These are phyloP conservation scores for Peronospora destructor DNA, from an alignment of 352 stramenopile species.

Conservation along the genomic window DNA sequence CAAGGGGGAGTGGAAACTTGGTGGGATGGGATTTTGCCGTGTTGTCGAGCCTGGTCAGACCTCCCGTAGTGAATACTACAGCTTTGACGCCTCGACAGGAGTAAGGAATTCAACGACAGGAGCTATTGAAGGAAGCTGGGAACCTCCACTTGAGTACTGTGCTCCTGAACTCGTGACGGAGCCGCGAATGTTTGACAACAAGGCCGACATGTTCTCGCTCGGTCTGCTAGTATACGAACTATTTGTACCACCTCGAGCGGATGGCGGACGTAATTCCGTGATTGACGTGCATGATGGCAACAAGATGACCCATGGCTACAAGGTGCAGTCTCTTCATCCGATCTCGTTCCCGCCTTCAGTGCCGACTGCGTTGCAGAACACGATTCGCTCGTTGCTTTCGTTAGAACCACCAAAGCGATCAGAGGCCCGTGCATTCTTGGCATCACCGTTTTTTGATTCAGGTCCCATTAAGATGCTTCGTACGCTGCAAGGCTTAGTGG, in stretches of 20 bases:
- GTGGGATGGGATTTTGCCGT: slow-evolving; percentile 84
- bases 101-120: slow-evolving; percentile 47
- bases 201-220: slow-evolving; percentile 84
- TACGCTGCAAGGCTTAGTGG: slow-evolving; percentile 70
- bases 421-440: slow-evolving; percentile 66
- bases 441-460: slow-evolving; percentile 83
- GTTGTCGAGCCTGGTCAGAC: slow-evolving; percentile 76
- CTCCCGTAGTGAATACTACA: slow-evolving; percentile 83
- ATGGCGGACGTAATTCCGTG: slow-evolving; percentile 75
- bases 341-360: slow-evolving; percentile 74
- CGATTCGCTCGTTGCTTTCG: slow-evolving; percentile 67
- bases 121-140: slow-evolving; percentile 58
- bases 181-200: slow-evolving; percentile 69
- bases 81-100: slow-evolving; percentile 45
- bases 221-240: slow-evolving; percentile 81
- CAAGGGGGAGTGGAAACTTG: slow-evolving; percentile 89
- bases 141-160: slow-evolving; percentile 81
- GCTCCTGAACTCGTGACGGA: slow-evolving; percentile 81
- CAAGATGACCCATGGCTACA: slow-evolving; percentile 86
- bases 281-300: slow-evolving; percentile 82
- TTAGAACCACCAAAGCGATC: slow-evolving; percentile 54
- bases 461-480: slow-evolving; percentile 81
- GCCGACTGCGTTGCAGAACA: slow-evolving; percentile 79
- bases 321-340: slow-evolving; percentile 83
- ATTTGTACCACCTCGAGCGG: slow-evolving; percentile 68